These are phyloP conservation scores for Monosporascus sp. DNA, from an alignment of 2,329 filamentous ascomycete species.

Conservation along the genomic window DNA sequence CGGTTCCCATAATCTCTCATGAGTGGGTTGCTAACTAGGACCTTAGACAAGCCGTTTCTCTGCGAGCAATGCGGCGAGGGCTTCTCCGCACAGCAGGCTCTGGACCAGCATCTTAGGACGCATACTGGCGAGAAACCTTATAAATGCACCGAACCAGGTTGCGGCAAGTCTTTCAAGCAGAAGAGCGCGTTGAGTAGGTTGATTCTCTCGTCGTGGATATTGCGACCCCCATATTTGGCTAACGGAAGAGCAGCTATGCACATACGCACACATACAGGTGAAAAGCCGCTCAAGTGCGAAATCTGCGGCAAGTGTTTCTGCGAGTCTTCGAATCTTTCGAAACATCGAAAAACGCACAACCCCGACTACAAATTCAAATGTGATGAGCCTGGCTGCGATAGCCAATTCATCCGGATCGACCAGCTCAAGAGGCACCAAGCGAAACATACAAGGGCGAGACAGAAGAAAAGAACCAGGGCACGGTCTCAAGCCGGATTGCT, in stretches of 20 bases:
- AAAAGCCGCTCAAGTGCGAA: conserved; percentile 56
- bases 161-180: conserved; percentile 57
- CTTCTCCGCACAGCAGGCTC: conserved; percentile 62
- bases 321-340: conserved; percentile 62
- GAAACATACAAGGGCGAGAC: conserved; percentile 34
- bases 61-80: conserved; percentile 50
- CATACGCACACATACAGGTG: conserved; percentile 58
- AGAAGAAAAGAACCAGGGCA: conserved; percentile 16
- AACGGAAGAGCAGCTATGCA: conserved; percentile 52
- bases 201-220: neutral
- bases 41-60: conserved; percentile 51
- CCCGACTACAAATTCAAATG: conserved; percentile 47
- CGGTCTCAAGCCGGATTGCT: conserved; percentile 1
- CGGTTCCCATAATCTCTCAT: neutral
- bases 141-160: conserved; percentile 44
- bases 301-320: conserved; percentile 55
- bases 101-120: conserved; percentile 61
- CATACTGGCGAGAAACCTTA: conserved; percentile 63
- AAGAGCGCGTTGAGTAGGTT: conserved; percentile 60
- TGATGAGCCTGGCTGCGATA: conserved; percentile 40
- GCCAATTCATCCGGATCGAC: conserved; percentile 54
- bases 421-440: conserved; percentile 45
- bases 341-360: conserved; percentile 58
- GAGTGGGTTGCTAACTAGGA: conserved; percentile 12
- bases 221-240: conserved; percentile 3